Base-by-base conservation (phyloP, 176 grass and related monocot genomes). In the Musa beccarii region DNA sequence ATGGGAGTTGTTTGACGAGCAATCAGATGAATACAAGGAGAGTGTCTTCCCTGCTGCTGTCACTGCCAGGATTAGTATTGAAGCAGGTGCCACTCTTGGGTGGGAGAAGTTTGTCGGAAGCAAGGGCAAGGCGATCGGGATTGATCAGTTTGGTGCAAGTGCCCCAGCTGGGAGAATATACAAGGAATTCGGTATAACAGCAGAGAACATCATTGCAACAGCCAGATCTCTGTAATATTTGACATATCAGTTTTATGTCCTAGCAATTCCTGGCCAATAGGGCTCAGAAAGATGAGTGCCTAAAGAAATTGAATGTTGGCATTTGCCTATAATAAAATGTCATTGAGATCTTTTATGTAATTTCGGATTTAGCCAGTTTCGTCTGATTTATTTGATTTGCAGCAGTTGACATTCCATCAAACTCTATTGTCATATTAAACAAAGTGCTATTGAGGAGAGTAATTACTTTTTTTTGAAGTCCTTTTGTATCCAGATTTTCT, bases 131-230 rank as follows among this genome's bases (percentile, higher is more conserved):
- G 77, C 86, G 51, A 99, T 99, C 23, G 95, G 95, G 21, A 99
- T 99, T 2, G 95, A 99, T 61, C 87, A 84, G 61, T 99, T 99
- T 23, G 95, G 95, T 17, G 95, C 90, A 8, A 99, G 95, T 82
- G 95, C 95, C 29, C 95, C 95, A 24, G 95, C 95, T 73, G 88
- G 86, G 54, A 91, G 51, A 73, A 91, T 94, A 79, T 99, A 99
- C 86, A 73, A 94, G 88, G 95, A 89, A 80, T 99, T 87, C 0
- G 95, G 95, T 66, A 84, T 99, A 80, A 91, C 83, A 0, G 82
- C 64, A 1, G 95, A 99, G 83, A 94, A 66, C 25, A 71, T 99
- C 75, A 59, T 94, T 50, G 88, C 80, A 1, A 80, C 86, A 69
- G 90, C 95, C 73, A 99, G 91, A 84, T 87, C 85, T 79, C 81